phyloP scores from a whole-genome alignment of 257 asterid species.

The Fraxinus anomala region DNA sequence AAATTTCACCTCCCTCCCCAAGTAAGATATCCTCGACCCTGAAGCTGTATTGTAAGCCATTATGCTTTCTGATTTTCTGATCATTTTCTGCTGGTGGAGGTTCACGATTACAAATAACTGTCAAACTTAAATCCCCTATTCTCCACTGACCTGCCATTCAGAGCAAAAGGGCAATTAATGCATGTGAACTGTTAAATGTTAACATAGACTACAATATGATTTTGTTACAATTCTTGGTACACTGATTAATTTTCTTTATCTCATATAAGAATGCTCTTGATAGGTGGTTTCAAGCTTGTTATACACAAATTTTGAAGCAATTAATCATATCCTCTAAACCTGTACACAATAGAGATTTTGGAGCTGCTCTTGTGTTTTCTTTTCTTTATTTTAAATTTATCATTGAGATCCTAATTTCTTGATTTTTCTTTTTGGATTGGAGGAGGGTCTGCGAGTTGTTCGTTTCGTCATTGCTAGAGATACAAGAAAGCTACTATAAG shows the following conservation, averaged over 20 bases:
- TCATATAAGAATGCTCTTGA: no score
- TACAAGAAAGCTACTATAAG: neutral
- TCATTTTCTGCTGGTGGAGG: slow-evolving; percentile 31
- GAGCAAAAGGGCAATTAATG: slow-evolving; percentile 13
- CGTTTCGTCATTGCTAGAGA: no score
- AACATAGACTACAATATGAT: neutral
- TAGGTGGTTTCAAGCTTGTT: no score
- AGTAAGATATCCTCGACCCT: slow-evolving; percentile 63
- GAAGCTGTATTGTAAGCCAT: slow-evolving; percentile 52
- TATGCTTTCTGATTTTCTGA: slow-evolving; percentile 27
- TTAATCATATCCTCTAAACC: no score
- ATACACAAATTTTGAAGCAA: no score
- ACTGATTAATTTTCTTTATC: no score
- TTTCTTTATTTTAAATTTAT: no score
- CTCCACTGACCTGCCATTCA: slow-evolving; percentile 79
- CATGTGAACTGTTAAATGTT: neutral
- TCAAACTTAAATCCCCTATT: slow-evolving; percentile 55
- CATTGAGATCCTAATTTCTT: neutral
- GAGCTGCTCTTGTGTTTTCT: no score
- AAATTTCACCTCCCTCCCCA: slow-evolving; percentile 67
- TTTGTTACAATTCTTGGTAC: neutral
- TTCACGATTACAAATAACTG: slow-evolving; percentile 33
- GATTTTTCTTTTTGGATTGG: neutral
- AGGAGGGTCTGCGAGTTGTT: neutral
- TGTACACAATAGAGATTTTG: no score